phyloP scores from a whole-genome alignment of 805 yeast genomes.

The Wickerhamiella kurtzmanii region DNA sequence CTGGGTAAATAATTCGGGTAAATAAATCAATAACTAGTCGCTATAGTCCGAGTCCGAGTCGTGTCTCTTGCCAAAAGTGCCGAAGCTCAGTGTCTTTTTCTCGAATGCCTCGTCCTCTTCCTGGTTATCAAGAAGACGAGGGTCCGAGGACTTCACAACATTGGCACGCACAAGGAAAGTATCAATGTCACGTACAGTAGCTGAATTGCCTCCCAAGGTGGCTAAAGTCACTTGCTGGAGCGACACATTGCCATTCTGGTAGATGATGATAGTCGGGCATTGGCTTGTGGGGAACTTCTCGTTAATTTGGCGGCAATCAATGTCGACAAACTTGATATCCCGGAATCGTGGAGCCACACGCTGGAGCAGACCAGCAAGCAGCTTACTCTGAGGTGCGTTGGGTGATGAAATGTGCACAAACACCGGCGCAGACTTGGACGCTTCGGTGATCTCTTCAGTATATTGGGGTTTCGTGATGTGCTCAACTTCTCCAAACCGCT shows the following conservation, averaged over 20 bases:
- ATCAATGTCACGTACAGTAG: constrained; percentile 59
- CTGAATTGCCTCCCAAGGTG: constrained; percentile 72
- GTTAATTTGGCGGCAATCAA: constrained; percentile 79
- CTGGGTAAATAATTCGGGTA: too few relatives aligned
- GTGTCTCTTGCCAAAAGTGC: not conserved
- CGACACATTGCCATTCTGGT: constrained; percentile 61
- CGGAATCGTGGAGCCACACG: constrained; percentile 52
- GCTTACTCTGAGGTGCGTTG: constrained; percentile 51
- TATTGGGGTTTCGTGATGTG: constrained; percentile 84
- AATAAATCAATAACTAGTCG: too few relatives aligned
- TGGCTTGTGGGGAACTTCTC: constrained; percentile 83
- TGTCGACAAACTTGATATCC: constrained; percentile 84
- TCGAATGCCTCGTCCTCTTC: constrained; percentile 13
- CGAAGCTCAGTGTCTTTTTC: not conserved
- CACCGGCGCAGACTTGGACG: constrained; percentile 51
- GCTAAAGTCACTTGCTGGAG: constrained; percentile 72
- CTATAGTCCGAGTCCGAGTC: constrained; percentile 1
- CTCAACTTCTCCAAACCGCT: constrained; percentile 59
- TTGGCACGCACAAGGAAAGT: constrained; percentile 50
- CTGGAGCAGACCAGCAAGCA: constrained; percentile 45
- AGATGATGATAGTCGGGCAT: constrained; percentile 82
- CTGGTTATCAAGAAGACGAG: constrained; percentile 43
- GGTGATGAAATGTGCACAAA: constrained; percentile 64
- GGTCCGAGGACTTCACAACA: constrained; percentile 54
- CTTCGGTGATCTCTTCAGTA: constrained; percentile 69